Evolutionary conservation across 2,329 filamentous ascomycete genomes (phyloP).

Genomic region (Didymella keratinophila): DNA sequence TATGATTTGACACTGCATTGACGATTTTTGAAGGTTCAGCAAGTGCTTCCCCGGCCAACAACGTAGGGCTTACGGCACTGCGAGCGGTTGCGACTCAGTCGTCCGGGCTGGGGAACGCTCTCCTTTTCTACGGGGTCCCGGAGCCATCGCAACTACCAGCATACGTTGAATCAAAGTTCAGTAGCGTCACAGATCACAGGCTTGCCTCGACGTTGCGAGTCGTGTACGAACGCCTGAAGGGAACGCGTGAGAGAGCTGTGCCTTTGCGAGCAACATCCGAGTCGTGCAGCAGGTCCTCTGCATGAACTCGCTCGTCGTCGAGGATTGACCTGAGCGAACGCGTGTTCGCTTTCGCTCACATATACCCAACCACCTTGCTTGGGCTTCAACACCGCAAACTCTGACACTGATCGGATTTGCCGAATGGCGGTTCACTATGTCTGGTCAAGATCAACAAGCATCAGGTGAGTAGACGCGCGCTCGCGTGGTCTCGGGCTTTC

Average conservation of each 20-base stretch:
- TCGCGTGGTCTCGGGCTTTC: not conserved
- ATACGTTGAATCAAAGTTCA: not conserved
- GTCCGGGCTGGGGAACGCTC: not conserved
- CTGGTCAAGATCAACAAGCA: not conserved
- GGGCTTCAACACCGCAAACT: slow-evolving; percentile 2
- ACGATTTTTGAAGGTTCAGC: not conserved
- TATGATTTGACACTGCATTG: not conserved
- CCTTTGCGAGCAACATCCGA: not conserved
- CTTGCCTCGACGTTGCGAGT: not conserved
- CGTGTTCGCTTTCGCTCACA: not conserved
- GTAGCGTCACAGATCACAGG: not conserved
- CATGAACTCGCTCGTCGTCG: not conserved
- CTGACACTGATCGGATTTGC: not conserved
- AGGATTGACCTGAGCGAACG: not conserved
- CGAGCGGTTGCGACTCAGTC: not conserved
- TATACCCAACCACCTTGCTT: not conserved
- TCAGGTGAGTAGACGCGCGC: not conserved
- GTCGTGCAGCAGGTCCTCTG: not conserved
- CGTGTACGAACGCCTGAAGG: not conserved
- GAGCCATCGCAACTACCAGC: not conserved
- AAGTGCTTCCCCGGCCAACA: not conserved
- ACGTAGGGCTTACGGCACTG: not conserved
- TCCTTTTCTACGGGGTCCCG: not conserved
- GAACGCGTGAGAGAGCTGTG: not conserved
- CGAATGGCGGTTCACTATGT: not conserved